These are phyloP conservation scores for Cymbomonas tetramitiformis DNA, from an alignment of 139 green algal genomes.

Conservation along the genomic window DNA sequence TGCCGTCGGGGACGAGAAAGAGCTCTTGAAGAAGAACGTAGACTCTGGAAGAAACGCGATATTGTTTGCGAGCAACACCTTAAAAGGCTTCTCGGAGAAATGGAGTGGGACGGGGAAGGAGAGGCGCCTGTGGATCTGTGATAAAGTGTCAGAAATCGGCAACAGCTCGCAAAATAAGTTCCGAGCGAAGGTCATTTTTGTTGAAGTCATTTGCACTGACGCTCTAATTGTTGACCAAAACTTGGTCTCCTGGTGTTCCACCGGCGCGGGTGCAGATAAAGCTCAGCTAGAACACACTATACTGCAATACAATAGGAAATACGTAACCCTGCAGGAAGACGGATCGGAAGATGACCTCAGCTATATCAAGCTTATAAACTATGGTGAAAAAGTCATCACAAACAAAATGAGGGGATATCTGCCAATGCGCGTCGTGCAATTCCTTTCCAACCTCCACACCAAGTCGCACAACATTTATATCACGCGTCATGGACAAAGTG, in stretches of 20 bases:
- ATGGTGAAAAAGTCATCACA: conserved; percentile 10
- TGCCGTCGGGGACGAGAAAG: background rate
- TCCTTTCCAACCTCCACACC: conserved; percentile 23
- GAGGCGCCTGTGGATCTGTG: conserved; percentile 13
- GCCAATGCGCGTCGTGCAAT: conserved; percentile 18
- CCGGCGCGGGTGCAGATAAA: background rate
- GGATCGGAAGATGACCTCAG: conserved; percentile 14
- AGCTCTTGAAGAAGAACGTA: background rate
- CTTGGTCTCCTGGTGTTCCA: conserved; percentile 12
- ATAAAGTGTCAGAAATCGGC: too few species aligned
- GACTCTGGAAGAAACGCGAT: conserved; percentile 16
- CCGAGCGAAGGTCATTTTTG: conserved; percentile 23
- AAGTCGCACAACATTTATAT: conserved; percentile 14
- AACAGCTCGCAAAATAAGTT: conserved; percentile 5
- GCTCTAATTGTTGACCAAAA: conserved; percentile 9
- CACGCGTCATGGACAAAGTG: conserved; percentile 20
- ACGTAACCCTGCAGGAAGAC: conserved; percentile 21
- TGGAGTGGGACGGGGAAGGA: conserved; percentile 1
- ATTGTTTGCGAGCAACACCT: conserved; percentile 26
- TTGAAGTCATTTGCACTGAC: conserved; percentile 22
- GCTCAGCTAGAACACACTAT: conserved; percentile 6
- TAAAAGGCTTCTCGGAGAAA: background rate
- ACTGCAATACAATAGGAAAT: too few species aligned
- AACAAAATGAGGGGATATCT: conserved; percentile 25
- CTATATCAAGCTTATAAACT: conserved; percentile 23